Conservation (phyloP, 2,329 filamentous ascomycete species). For the Pseudogymnoascus sp. region DNA sequence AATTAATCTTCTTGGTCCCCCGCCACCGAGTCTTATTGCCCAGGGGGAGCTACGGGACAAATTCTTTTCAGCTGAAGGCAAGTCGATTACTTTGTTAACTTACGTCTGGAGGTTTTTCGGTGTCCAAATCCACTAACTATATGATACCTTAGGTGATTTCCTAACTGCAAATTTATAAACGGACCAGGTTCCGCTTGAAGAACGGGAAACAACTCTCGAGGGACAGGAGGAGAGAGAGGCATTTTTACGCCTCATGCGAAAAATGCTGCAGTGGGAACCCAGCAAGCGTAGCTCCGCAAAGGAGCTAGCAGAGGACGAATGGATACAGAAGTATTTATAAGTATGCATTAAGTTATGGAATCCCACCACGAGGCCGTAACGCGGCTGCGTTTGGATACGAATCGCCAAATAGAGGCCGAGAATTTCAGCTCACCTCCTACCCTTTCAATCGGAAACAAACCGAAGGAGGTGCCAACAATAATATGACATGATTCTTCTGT, state of each 20-base stretch:
- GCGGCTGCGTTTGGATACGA: too few relatives aligned
- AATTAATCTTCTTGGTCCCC: constrained; percentile 36
- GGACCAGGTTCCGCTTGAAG: constrained; percentile 25
- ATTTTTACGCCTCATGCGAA: constrained; percentile 25
- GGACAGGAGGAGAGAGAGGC: constrained; percentile 22
- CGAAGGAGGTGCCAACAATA: too few relatives aligned
- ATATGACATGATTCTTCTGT: too few relatives aligned
- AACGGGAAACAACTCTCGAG: constrained; percentile 31
- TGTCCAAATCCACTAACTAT: neutral
- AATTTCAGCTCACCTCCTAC: too few relatives aligned
- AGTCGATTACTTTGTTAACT: neutral
- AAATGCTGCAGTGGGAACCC: constrained; percentile 28
- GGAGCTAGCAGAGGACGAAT: constrained; percentile 22
- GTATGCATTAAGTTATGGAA: neutral
- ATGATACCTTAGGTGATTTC: neutral
- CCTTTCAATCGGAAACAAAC: too few relatives aligned
- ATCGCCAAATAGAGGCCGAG: too few relatives aligned
- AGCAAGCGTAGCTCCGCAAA: constrained; percentile 25
- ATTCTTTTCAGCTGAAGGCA: neutral
- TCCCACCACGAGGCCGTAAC: too few relatives aligned
- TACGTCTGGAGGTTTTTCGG: neutral
- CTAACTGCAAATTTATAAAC: constrained; percentile 13
- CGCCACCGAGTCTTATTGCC: constrained; percentile 23
- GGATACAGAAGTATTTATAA: neutral
- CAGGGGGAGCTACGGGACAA: neutral